Percentiles rank a stretch among this genome's conserved stretches.
Conservation (phyloP, 73 alveolate genomes). For the Paramecium sonneborni region DNA sequence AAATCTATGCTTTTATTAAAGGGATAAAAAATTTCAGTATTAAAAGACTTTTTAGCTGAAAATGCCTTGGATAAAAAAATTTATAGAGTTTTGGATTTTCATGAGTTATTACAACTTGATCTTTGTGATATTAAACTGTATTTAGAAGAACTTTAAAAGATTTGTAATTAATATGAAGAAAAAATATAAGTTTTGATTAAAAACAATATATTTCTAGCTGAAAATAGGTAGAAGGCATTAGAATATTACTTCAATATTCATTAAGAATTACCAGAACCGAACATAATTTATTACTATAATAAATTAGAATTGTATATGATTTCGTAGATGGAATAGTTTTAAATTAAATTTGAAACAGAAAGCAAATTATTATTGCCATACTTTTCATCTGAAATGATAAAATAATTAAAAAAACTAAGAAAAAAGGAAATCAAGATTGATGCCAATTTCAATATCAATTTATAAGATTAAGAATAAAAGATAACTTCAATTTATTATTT, state of each 20-base stretch:
- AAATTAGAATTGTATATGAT: not conserved
- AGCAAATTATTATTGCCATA: not conserved
- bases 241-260: not conserved
- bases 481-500: not conserved
- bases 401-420: not conserved
- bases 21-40: not conserved
- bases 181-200: not conserved
- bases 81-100: not conserved
- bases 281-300: not conserved
- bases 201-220: not conserved
- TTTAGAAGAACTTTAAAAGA: not conserved
- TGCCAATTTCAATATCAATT: not conserved
- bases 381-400: not conserved
- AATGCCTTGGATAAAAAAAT: not conserved
- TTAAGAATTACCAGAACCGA: not conserved
- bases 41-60: not conserved
- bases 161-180: not conserved
- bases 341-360: not conserved
- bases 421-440: not conserved
- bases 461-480: not conserved
- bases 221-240: not conserved
- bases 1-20: not conserved
- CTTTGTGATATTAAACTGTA: not conserved
- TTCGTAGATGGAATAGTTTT: not conserved
- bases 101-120: not conserved